Conservation (phyloP, 2,329 filamentous ascomycete species). For the Trichothecium sympodiale region DNA sequence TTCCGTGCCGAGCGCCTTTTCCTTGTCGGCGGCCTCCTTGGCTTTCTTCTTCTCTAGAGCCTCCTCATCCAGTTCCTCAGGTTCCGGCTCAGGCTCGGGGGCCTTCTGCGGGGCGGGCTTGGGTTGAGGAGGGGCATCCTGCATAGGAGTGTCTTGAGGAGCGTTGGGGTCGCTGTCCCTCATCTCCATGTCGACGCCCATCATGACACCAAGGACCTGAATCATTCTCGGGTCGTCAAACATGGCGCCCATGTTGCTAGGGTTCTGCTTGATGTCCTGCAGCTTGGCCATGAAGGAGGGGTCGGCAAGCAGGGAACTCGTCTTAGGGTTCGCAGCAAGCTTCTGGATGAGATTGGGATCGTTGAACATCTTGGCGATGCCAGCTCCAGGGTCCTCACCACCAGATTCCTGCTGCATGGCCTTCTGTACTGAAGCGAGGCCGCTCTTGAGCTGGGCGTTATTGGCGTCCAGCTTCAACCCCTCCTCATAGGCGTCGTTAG, state of each 20-base stretch:
- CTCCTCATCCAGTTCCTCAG: conserved; percentile 72
- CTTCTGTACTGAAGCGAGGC: conserved; percentile 72
- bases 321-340: conserved; percentile 91
- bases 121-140: conserved; percentile 43
- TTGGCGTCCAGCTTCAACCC: conserved; percentile 86
- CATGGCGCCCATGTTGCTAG: conserved; percentile 64
- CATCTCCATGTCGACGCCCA: conserved; percentile 80
- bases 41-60: conserved; percentile 73
- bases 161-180: conserved; percentile 20
- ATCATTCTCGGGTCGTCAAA: conserved; percentile 88
- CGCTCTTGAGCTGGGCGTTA: conserved; percentile 88
- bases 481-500: conserved; percentile 83
- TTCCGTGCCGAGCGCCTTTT: conserved; percentile 89
- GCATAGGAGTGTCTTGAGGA: conserved; percentile 60
- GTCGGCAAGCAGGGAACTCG: conserved; percentile 68
- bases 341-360: conserved; percentile 86
- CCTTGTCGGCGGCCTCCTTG: conserved; percentile 84
- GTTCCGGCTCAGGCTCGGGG: conserved; percentile 50
- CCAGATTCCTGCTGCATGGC: conserved; percentile 59
- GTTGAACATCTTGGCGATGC: conserved; percentile 86
- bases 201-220: conserved; percentile 82
- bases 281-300: conserved; percentile 84
- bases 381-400: conserved; percentile 56
- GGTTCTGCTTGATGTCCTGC: conserved; percentile 70
- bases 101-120: conserved; percentile 39